phyloP scores from a whole-genome alignment of 495 filamentous ascomycete species.

The Podospora pseudocomata region DNA sequence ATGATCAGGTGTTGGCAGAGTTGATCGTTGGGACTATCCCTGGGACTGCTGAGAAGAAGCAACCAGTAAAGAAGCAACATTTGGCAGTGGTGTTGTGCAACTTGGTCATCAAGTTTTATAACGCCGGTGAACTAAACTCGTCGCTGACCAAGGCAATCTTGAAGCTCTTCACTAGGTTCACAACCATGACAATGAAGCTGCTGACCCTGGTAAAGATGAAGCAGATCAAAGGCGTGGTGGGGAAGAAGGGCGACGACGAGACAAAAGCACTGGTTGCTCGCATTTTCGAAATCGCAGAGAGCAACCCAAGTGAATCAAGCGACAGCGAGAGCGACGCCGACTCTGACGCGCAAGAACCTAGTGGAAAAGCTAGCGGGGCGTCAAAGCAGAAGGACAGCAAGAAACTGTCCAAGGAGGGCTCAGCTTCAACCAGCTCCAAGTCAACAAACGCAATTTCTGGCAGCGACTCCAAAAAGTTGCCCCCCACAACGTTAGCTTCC shows the following conservation, averaged over 20 bases:
- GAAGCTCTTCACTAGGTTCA: slow-evolving; percentile 60
- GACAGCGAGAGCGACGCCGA: slow-evolving; percentile 4
- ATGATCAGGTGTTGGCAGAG: slow-evolving; percentile 47
- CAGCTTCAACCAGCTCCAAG: slow-evolving; percentile 15
- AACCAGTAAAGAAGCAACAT: neutral
- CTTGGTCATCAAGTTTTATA: slow-evolving; percentile 61
- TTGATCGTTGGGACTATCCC: slow-evolving; percentile 23
- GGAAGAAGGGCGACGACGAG: slow-evolving; percentile 62
- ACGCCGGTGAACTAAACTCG: slow-evolving; percentile 59
- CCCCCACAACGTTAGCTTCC: slow-evolving; percentile 1
- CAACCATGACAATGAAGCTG: slow-evolving; percentile 44
- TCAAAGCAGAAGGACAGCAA: slow-evolving; percentile 24
- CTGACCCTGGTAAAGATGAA: slow-evolving; percentile 37
- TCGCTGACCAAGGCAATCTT: slow-evolving; percentile 61
- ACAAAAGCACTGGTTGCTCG: slow-evolving; percentile 45
- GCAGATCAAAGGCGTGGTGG: slow-evolving; percentile 58
- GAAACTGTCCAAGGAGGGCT: neutral
- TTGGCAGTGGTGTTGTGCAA: slow-evolving; percentile 53
- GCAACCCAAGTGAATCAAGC: slow-evolving; percentile 26
- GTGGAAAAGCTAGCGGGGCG: slow-evolving; percentile 10
- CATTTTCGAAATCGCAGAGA: slow-evolving; percentile 38
- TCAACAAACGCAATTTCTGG: neutral
- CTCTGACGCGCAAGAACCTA: neutral
- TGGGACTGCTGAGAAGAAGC: slow-evolving; percentile 27
- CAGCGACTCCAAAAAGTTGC: slow-evolving; percentile 15